phyloP scores from a whole-genome alignment of 2,329 filamentous ascomycete genomes.

The Endoconidiophora polonica region DNA sequence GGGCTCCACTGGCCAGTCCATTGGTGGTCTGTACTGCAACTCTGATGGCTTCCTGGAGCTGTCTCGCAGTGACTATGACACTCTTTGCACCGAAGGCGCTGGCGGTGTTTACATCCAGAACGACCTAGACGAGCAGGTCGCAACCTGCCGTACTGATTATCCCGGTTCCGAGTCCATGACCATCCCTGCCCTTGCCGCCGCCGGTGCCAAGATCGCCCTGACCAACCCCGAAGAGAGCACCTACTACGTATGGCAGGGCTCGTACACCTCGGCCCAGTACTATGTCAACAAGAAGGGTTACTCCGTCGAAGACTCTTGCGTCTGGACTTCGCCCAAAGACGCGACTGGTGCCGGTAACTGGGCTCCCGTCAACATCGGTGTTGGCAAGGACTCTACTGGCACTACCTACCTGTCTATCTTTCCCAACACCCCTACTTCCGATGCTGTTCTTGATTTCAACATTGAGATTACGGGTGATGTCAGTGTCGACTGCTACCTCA shows the following conservation, averaged over 20 bases:
- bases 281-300: conserved; percentile 81
- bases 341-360: conserved; percentile 57
- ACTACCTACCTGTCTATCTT: conserved; percentile 69
- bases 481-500: conserved; percentile 43
- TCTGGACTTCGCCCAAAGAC: conserved; percentile 43
- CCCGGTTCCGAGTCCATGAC: conserved; percentile 83
- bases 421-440: conserved; percentile 63
- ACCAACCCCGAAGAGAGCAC: conserved; percentile 56
- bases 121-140: conserved; percentile 46
- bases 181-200: conserved; percentile 48
- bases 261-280: conserved; percentile 77
- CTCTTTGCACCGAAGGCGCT: conserved; percentile 59
- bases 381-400: conserved; percentile 48
- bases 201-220: conserved; percentile 44
- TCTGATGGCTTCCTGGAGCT: conserved; percentile 54
- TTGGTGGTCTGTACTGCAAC: conserved; percentile 78
- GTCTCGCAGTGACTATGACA: conserved; percentile 49
- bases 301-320: conserved; percentile 49
- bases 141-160: conserved; percentile 90
- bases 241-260: conserved; percentile 66
- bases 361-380: conserved; percentile 72
- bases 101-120: conserved; percentile 61
- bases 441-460: conserved; percentile 56
- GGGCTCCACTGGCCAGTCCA: conserved; percentile 63
- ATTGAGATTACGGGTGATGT: conserved; percentile 58